A percentile compares a stretch with the other conserved stretches of the same genome.
Evolutionary conservation across 2,329 filamentous ascomycete species (phyloP).

Genomic region (Monosporascus cannonballus): DNA sequence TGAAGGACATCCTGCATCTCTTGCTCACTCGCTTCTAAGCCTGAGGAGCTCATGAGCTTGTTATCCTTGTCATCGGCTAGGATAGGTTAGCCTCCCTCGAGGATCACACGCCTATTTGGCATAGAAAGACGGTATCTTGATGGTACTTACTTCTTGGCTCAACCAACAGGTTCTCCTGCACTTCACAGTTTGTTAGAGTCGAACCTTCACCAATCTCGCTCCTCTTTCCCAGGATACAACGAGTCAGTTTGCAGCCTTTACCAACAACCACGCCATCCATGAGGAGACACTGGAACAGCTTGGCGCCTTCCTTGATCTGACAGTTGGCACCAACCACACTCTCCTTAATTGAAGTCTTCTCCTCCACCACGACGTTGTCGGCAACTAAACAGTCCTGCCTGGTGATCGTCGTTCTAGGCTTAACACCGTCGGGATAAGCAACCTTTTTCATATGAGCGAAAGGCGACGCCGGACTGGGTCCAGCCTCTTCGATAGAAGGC

Average conservation of each 20-base stretch:
- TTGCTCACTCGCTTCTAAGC: slow-evolving; percentile 57
- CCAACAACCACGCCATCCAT: slow-evolving; percentile 91
- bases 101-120: slow-evolving; percentile 5
- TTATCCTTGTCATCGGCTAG: slow-evolving; percentile 61
- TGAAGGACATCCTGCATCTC: slow-evolving; percentile 51
- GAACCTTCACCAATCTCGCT: slow-evolving; percentile 77
- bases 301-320: slow-evolving; percentile 78
- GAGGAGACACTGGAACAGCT: slow-evolving; percentile 78
- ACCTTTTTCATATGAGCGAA: slow-evolving; percentile 77
- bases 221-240: slow-evolving; percentile 77
- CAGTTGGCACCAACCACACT: slow-evolving; percentile 83
- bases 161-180: slow-evolving; percentile 82
- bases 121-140: not conserved
- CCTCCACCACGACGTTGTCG: slow-evolving; percentile 83
- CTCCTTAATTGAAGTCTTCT: slow-evolving; percentile 89
- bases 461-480: slow-evolving; percentile 53
- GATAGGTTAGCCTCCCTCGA: slow-evolving; percentile 17
- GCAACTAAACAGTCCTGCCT: slow-evolving; percentile 76
- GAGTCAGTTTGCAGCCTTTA: slow-evolving; percentile 76
- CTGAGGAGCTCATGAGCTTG: slow-evolving; percentile 62
- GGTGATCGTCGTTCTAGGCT: slow-evolving; percentile 74
- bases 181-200: slow-evolving; percentile 81
- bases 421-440: slow-evolving; percentile 76
- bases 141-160: slow-evolving; percentile 64
- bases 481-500: slow-evolving; percentile 60